These are phyloP conservation scores for Domatiomyces catenatus DNA, from an alignment of 2,329 filamentous ascomycete species.

Conservation along the genomic window DNA sequence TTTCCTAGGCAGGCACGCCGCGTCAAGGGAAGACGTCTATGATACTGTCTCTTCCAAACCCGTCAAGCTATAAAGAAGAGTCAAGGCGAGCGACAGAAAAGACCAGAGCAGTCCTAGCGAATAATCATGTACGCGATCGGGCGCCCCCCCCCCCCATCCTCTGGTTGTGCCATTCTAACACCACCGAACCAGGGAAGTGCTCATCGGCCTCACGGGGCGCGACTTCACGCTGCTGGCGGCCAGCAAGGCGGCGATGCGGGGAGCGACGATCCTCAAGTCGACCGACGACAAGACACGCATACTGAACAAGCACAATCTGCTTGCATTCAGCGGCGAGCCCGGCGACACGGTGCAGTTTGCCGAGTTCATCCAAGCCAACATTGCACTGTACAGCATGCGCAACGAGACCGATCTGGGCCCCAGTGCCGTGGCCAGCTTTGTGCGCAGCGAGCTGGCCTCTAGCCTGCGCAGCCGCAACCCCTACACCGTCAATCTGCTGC, in stretches of 20 bases:
- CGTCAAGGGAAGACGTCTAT: not conserved
- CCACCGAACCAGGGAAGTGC: conserved; percentile 60
- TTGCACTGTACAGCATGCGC: conserved; percentile 96
- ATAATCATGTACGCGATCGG: not conserved
- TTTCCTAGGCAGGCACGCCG: not conserved
- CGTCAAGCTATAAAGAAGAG: too few species aligned
- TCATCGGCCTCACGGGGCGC: conserved; percentile 95
- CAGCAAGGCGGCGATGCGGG: conserved; percentile 96
- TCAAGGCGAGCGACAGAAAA: too few species aligned
- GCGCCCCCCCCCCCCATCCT: not conserved
- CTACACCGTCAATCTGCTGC: conserved; percentile 90
- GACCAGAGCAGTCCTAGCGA: not conserved
- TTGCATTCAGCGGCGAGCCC: conserved; percentile 91
- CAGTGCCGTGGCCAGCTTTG: conserved; percentile 77
- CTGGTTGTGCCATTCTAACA: conserved; percentile 2
- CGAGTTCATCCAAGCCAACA: conserved; percentile 97
- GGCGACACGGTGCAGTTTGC: conserved; percentile 98
- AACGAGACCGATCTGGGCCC: conserved; percentile 88
- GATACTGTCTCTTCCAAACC: not conserved
- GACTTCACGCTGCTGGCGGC: conserved; percentile 97
- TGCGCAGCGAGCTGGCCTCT: conserved; percentile 80
- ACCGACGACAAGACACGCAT: conserved; percentile 90
- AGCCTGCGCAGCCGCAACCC: conserved; percentile 83
- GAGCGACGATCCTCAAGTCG: conserved; percentile 86
- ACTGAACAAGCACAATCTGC: conserved; percentile 84